These are phyloP conservation scores for Mycena rosella DNA, from an alignment of 768 basidiomycete genomes.

Conservation along the genomic window DNA sequence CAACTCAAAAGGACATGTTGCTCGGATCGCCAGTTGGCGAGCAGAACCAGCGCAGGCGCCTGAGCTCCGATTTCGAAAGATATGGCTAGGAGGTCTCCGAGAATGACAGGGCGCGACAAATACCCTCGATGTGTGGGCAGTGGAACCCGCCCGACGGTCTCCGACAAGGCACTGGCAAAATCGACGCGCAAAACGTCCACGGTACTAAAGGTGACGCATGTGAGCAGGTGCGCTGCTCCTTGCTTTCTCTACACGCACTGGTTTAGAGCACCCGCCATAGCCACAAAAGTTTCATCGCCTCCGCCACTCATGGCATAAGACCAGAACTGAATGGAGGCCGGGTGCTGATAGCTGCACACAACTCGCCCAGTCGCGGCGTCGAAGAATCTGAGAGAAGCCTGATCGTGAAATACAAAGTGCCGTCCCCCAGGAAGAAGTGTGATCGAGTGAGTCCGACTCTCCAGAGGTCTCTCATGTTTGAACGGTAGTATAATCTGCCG, in stretches of 20 bases:
- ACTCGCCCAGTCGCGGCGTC: not conserved
- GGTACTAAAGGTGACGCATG: not conserved
- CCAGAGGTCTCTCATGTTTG: not conserved
- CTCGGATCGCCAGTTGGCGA: no score
- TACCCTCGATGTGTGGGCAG: no score
- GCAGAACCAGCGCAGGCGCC: no score
- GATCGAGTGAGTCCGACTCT: not conserved
- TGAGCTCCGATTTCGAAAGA: no score
- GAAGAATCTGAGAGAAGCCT: not conserved
- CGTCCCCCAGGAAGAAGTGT: not conserved
- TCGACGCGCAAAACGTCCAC: not conserved
- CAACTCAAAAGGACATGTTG: no score
- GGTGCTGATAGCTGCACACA: not conserved
- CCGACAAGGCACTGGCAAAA: not conserved
- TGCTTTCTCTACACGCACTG: no score
- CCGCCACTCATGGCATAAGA: not conserved
- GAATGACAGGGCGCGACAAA: not conserved
- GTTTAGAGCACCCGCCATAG: not conserved
- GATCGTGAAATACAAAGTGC: not conserved
- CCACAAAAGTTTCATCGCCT: not conserved
- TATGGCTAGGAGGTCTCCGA: no score
- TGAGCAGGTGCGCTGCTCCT: no score
- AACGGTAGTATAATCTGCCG: not conserved
- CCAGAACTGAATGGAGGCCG: not conserved
- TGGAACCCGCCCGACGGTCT: no score